Percentiles rank a stretch among this genome's conserved stretches.
Evolutionary conservation across 139 green algal species (phyloP).

Genomic region (Picocystis salinarum): DNA sequence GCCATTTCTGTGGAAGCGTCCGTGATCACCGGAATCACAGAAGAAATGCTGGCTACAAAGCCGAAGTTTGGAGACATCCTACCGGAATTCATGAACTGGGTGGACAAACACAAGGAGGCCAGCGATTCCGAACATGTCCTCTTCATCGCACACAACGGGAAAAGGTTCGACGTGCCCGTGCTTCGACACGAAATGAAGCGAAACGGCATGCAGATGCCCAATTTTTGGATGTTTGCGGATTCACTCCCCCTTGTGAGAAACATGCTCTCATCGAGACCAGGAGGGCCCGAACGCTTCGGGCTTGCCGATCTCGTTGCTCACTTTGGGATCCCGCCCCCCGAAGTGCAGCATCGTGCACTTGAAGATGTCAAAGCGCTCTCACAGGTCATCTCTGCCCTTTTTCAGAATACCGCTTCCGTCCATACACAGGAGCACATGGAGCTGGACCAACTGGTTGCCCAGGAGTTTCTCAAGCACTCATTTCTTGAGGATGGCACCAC

Average conservation of each 20-base stretch:
- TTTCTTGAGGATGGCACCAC: too few relatives aligned
- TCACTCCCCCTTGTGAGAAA: constrained; percentile 13
- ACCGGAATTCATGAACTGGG: constrained; percentile 14
- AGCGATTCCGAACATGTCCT: constrained; percentile 7
- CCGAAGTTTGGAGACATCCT: constrained; percentile 9
- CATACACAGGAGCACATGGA: too few relatives aligned
- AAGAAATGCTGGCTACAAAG: constrained; percentile 4
- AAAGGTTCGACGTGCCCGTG: constrained; percentile 15
- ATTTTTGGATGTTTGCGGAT: constrained; percentile 22
- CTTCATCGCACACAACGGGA: constrained; percentile 15
- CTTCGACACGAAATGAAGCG: constrained; percentile 14
- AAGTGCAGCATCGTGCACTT: too few relatives aligned
- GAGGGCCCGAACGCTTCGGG: too few relatives aligned
- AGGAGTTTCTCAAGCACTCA: too few relatives aligned
- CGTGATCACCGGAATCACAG: constrained; percentile 15
- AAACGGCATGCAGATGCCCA: constrained; percentile 9
- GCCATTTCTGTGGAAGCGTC: not conserved
- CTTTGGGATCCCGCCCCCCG: too few relatives aligned
- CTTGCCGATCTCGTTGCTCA: too few relatives aligned
- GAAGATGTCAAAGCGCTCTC: too few relatives aligned
- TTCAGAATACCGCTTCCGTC: too few relatives aligned
- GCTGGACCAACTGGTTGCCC: too few relatives aligned
- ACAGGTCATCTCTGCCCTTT: too few relatives aligned
- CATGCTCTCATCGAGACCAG: too few relatives aligned
- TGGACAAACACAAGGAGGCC: constrained; percentile 6